Conservation (phyloP, 495 filamentous ascomycete species). For the Aspergillus sclerotiicarbonarius region DNA sequence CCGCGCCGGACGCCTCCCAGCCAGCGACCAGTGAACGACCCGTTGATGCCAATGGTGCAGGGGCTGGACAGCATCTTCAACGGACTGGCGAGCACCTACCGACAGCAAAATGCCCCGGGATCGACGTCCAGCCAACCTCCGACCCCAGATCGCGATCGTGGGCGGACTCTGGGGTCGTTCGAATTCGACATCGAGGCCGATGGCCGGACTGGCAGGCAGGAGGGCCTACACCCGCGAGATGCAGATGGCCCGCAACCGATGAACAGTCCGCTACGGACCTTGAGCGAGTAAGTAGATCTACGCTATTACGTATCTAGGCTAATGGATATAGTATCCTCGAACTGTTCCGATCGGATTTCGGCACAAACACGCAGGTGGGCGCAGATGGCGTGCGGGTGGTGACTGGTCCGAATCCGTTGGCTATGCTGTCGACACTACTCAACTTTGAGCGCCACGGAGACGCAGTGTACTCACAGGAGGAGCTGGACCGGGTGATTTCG, state of each 20-base stretch:
- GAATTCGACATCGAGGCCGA: constrained; percentile 14
- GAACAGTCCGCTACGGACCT: constrained; percentile 21
- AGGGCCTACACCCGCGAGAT: constrained; percentile 34
- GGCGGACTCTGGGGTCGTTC: constrained; percentile 7
- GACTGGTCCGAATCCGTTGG: constrained; percentile 30
- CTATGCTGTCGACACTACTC: constrained; percentile 49
- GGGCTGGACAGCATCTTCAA: constrained; percentile 34
- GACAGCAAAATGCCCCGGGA: background rate
- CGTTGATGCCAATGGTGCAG: constrained; percentile 32
- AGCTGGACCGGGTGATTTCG: constrained; percentile 83
- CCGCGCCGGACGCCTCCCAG: constrained; percentile 15
- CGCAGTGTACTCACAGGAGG: constrained; percentile 89
- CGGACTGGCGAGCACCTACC: constrained; percentile 27
- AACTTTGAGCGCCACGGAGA: constrained; percentile 68
- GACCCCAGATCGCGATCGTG: background rate
- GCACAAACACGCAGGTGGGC: constrained; percentile 10
- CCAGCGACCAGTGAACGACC: constrained; percentile 20
- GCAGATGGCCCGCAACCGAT: constrained; percentile 32
- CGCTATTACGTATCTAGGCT: background rate
- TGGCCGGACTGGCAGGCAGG: constrained; percentile 13
- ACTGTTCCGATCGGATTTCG: constrained; percentile 23
- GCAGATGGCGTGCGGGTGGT: constrained; percentile 23
- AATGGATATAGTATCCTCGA: constrained; percentile 29
- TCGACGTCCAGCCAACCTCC: background rate
- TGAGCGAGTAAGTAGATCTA: constrained; percentile 36